Evolutionary conservation across 1,284 basidiomycete genomes (phyloP), one percentile per base, ranked within the genome.

Genomic region (Vanrija sp.): DNA sequence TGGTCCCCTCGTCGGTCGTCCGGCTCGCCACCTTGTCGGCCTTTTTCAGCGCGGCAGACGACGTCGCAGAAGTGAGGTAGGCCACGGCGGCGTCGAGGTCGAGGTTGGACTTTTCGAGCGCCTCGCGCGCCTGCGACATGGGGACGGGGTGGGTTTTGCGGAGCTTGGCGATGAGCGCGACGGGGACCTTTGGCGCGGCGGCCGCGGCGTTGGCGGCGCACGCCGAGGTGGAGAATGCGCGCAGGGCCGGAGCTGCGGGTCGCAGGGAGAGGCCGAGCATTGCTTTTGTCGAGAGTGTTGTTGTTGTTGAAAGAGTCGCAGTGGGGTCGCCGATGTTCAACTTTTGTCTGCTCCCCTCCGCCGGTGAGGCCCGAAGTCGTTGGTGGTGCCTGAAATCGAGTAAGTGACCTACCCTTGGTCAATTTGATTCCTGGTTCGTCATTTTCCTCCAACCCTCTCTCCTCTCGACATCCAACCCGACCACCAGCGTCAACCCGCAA

Each of bases 81-180:
- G 80, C 77, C 44, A 95, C 75, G 2, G 94, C 92, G 8, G 76
- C 81, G 6, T 82, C 71, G 53, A 96, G 72, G 75, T 92, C 83
- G 78, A 90, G 87, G 67, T 85, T 82, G 35, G 84, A 82, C 23
- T 85, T 84, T 47, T 78, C 73, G 52, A 97, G 85, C 3, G 94
- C 93, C 73, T 95, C 89, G 47, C 87, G 84, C 45, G 93, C 94
- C 77, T 93, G 91, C 44, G 84, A 80, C 66, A 96, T 85, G 14
- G 88, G 88, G 49, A 88, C 89, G 42, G 76, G 80, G 62, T 86
- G 83, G 56, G 80, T 80, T 76, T 87, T 89, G 54, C 94, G 85
- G 35, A 98, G 83, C 73, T 91, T 85, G 3, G 88, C 87, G 58
- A 98, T 87, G 59, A 93, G 84, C 59, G 87, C 84, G 52, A 88